Base-by-base conservation (phyloP, 495 filamentous ascomycete genomes). In the Penicilliopsis zonata region DNA sequence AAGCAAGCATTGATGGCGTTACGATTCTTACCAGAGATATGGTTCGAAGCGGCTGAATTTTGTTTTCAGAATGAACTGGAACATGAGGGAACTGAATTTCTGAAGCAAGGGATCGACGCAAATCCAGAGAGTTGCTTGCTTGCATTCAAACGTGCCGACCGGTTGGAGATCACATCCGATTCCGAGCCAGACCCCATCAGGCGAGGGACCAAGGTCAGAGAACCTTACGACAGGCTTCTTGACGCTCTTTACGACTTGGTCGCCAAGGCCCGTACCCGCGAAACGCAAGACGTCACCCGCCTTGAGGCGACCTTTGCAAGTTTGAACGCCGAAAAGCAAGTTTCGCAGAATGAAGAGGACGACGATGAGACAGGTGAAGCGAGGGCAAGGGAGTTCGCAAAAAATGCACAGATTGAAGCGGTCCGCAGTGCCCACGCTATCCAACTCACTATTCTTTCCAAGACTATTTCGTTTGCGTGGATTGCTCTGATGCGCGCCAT, bases 1-100 rank as follows among this genome's bases (percentile, higher is more conserved):
- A 88, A 87, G 57, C 88, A 94, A 51, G 82, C 90, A 18, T 61
- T 90, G 22, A 95, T 95, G 86, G 80, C 86, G 6, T 59, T 98
- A 38, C 70, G 85, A 33, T 98, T 94, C 49, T 82, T 86, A 67
- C 90, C 92, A 2, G 82, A 88, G 50, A 74, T 95, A 40, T 98
- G 90, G 90, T 88, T 81, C 41, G 86, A 94, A 29, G 90, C 87
- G 2, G 82, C 86, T 9, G 82, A 94, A 36, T 98, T 87, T 65
- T 94, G 86, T 57, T 82, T 86, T 48, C 62, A 75, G 30, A 86
- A 93, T 47, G 72, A 72, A 31, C 53, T 77, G 59, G 73, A 70
- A 22, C 57, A 60, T 12, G 76, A 80, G 31, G 82, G 82, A 13
- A 77, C 78, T 36, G 72, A 81, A 2, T 88, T 95, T 41, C 65